These are phyloP conservation scores for Cercospora canescens DNA, from an alignment of 2,329 filamentous ascomycete genomes.

Conservation along the genomic window DNA sequence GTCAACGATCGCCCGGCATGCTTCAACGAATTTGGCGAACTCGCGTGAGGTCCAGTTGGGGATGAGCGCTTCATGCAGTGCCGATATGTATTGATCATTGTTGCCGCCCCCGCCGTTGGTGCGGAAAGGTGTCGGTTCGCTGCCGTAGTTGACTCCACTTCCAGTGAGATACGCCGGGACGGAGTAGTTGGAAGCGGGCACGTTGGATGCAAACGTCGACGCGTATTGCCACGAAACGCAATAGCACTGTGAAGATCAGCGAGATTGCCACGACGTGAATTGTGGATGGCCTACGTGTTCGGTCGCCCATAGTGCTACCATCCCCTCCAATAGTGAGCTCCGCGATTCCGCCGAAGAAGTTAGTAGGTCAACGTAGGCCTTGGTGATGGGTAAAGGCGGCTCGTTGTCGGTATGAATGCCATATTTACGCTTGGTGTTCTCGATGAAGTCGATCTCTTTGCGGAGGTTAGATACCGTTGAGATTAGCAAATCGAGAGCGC, in stretches of 20 bases:
- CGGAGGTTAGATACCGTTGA: conserved; percentile 66
- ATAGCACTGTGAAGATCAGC: conserved; percentile 42
- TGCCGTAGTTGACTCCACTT: conserved; percentile 18
- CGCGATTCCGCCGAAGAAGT: conserved; percentile 56
- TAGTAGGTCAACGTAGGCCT: conserved; percentile 60
- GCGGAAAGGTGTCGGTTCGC: conserved; percentile 1
- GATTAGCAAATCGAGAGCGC: conserved; percentile 63
- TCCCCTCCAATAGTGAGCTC: conserved; percentile 62
- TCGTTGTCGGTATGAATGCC: conserved; percentile 53
- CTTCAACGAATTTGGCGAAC: conserved; percentile 52
- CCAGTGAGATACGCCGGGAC: conserved; percentile 35
- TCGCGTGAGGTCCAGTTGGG: conserved; percentile 54
- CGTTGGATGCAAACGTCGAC: conserved; percentile 40
- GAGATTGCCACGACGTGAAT: not conserved
- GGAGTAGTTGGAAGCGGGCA: conserved; percentile 32
- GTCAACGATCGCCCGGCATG: conserved; percentile 50
- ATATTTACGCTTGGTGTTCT: conserved; percentile 63
- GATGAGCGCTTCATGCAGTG: conserved; percentile 52
- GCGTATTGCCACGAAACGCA: conserved; percentile 52
- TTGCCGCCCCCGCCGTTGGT: not conserved
- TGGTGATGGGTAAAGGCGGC: conserved; percentile 50
- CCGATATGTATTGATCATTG: conserved; percentile 44
- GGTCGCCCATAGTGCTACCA: conserved; percentile 76
- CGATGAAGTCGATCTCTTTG: conserved; percentile 67
- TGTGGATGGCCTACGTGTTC: conserved; percentile 54